A percentile compares a stretch with the other conserved stretches of the same genome.
These are phyloP conservation scores for Russula griseocarnosa DNA, from an alignment of 768 basidiomycete species.

Conservation along the genomic window DNA sequence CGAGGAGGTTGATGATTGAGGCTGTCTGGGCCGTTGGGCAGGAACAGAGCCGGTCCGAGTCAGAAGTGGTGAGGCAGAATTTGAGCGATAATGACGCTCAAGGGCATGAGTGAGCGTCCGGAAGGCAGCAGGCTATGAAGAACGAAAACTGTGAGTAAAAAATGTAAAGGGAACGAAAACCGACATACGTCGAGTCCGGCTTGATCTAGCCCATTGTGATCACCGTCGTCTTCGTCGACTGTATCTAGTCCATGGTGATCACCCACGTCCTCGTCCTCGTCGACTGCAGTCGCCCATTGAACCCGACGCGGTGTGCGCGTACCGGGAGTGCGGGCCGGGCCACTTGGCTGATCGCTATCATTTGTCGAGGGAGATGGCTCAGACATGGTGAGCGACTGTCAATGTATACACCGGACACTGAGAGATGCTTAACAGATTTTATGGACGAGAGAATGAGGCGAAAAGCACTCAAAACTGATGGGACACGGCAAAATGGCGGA, in stretches of 20 bases:
- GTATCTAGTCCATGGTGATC: too few relatives aligned
- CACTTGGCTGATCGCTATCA: not conserved
- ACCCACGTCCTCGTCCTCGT: not conserved
- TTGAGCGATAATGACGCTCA: constrained; percentile 49
- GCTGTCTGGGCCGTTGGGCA: constrained; percentile 1
- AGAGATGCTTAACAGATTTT: not conserved
- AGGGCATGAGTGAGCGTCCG: constrained; percentile 48
- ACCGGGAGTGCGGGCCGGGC: constrained; percentile 6
- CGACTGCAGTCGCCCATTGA: constrained; percentile 25
- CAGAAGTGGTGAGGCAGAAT: constrained; percentile 25
- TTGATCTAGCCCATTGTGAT: constrained; percentile 49
- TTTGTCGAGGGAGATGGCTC: not conserved
- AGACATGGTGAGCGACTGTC: not conserved
- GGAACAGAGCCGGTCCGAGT: constrained; percentile 16
- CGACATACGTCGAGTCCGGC: constrained; percentile 48
- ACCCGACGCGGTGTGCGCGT: constrained; percentile 26
- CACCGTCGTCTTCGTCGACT: not conserved
- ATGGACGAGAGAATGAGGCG: not conserved
- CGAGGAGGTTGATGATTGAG: constrained; percentile 12
- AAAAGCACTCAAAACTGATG: not conserved
- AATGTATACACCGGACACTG: not conserved
- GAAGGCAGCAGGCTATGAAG: constrained; percentile 45
- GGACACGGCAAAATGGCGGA: not conserved
- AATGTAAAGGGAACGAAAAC: not conserved
- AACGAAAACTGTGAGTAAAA: not conserved